Percentiles rank a stretch among this genome's conserved stretches.
These are phyloP conservation scores for Inonotus obliquus DNA, from an alignment of 1,284 basidiomycete species.

Conservation along the genomic window DNA sequence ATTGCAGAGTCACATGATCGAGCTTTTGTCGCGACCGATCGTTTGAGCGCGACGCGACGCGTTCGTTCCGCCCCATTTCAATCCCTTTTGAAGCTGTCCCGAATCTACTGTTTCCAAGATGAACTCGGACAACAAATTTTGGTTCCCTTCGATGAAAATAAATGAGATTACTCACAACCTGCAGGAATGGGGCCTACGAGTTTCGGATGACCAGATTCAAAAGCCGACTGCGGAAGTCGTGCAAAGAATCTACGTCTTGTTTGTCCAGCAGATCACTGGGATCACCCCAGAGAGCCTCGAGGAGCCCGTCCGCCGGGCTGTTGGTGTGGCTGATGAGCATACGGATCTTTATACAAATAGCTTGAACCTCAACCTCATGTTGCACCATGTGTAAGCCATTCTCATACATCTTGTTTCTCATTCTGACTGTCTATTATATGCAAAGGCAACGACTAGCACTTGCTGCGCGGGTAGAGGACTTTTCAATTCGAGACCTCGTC, in stretches of 20 bases:
- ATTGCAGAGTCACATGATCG: neutral
- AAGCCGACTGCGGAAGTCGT: constrained; percentile 70
- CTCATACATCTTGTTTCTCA: constrained; percentile 2
- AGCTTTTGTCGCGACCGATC: neutral
- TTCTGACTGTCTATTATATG: neutral
- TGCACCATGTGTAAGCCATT: constrained; percentile 56
- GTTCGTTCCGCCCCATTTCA: neutral
- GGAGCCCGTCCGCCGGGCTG: constrained; percentile 50
- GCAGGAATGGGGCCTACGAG: constrained; percentile 58
- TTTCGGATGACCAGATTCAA: constrained; percentile 64
- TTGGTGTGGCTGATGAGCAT: constrained; percentile 48
- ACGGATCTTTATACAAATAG: constrained; percentile 63
- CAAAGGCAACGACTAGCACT: constrained; percentile 59
- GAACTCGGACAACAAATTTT: constrained; percentile 35
- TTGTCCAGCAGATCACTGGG: constrained; percentile 67
- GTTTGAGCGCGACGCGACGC: neutral
- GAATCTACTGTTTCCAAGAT: constrained; percentile 20
- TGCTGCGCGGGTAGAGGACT: constrained; percentile 74
- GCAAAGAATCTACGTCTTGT: constrained; percentile 58
- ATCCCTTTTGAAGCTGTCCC: neutral
- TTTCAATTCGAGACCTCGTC: constrained; percentile 70
- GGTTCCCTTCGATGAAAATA: constrained; percentile 62
- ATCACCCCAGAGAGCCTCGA: constrained; percentile 57
- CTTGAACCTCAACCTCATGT: constrained; percentile 55
- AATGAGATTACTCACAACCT: constrained; percentile 59